A percentile compares a stretch with the other conserved stretches of the same genome.
Evolutionary conservation across 768 basidiomycete genomes (phyloP).

Genomic region (Mycena maculata): DNA sequence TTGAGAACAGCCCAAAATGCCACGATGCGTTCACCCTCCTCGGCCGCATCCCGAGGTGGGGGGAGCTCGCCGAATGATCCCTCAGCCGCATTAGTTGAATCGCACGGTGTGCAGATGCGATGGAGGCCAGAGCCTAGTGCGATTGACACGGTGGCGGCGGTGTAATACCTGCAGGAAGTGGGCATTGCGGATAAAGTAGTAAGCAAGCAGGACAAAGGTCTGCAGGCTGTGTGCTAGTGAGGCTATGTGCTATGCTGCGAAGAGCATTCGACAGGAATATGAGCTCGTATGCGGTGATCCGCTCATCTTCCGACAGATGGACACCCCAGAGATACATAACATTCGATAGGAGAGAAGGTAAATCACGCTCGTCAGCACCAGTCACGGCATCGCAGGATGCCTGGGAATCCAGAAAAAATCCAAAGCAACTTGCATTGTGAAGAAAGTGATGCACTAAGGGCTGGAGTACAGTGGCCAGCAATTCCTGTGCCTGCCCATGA

Average conservation of each 20-base stretch:
- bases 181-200: conserved; percentile 56
- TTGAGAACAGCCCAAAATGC: conserved; percentile 33
- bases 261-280: conserved; percentile 51
- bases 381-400: conserved; percentile 49
- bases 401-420: conserved; percentile 57
- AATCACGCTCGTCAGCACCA: conserved; percentile 21
- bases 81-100: neutral
- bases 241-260: conserved; percentile 41
- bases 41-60: neutral
- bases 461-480: conserved; percentile 30
- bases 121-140: conserved; percentile 44
- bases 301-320: conserved; percentile 37
- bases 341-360: conserved; percentile 42
- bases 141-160: conserved; percentile 50
- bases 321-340: conserved; percentile 42
- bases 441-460: conserved; percentile 44
- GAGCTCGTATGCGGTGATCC: conserved; percentile 42
- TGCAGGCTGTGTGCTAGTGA: conserved; percentile 52
- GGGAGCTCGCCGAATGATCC: neutral
- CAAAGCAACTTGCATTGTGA: conserved; percentile 52
- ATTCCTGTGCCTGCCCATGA: neutral
- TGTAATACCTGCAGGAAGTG: conserved; percentile 54
- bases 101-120: conserved; percentile 19
- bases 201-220: conserved; percentile 55
- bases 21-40: conserved; percentile 25